Base-by-base conservation (phyloP, 2,329 filamentous ascomycete species). In the Setomelanomma holmii region DNA sequence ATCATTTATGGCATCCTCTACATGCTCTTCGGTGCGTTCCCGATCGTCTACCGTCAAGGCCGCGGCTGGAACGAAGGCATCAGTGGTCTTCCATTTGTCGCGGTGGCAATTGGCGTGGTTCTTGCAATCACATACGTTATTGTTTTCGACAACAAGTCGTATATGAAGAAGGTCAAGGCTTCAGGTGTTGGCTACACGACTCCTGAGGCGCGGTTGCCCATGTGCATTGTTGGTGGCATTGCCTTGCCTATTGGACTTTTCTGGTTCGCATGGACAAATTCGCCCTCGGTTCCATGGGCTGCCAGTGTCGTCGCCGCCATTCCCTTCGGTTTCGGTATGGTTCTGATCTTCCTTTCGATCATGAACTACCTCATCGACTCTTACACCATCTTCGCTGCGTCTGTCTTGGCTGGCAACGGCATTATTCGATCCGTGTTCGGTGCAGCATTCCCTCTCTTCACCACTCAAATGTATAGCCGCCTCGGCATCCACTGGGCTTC, bases 371-470 rank as follows among this genome's bases (percentile, higher is more conserved):
- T 82, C 40, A 75, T 76, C 51, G 73, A 76, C 47, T 70, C 71
- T 0, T 82, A 91, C 71, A 87, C 87, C 45, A 88, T 93, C 62
- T 93, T 88, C 57, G 89, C 90, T 1, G 89, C 89, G 0, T 90
- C 86, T 0, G 89, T 87, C 0, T 78, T 93, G 7, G 89, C 90
- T 2, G 89, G 88, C 41, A 91, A 93, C 75, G 89, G 90, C 0
- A 89, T 96, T 67, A 76, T 96, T 33, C 87, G 91, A 61, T 93
- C 89, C 0, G 78, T 92, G 7, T 89, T 87, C 56, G 91, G 89
- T 58, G 89, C 90, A 2, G 86, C 82, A 1, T 95, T 96, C 79
- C 91, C 91, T 1, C 82, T 95, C 1, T 95, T 95, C 71, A 86
- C 89, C 0, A 82, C 79, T 1, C 86, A 90, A 65, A 90, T 81